These are phyloP conservation scores for Rhododendron henanense DNA, from an alignment of 148 eudicot genomes.

Conservation along the genomic window DNA sequence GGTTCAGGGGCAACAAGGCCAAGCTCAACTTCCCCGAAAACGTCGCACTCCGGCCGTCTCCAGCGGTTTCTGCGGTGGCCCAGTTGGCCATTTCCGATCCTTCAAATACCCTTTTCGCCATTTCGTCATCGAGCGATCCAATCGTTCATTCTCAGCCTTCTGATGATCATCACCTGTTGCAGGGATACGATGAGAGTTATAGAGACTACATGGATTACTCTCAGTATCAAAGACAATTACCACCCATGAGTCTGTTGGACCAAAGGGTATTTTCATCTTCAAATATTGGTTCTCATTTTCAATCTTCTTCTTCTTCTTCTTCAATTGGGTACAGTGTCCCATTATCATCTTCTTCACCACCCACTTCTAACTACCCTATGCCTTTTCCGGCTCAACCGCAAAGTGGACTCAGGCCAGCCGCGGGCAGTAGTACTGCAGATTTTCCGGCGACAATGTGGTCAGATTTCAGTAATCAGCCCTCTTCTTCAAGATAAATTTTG, in stretches of 20 bases:
- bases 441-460: not conserved
- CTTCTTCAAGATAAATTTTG: constrained; percentile 15
- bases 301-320: constrained; percentile 1
- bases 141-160: constrained; percentile 15
- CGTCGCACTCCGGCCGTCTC: constrained; percentile 20
- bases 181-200: not conserved
- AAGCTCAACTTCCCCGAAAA: constrained; percentile 82
- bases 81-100: constrained; percentile 14
- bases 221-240: not conserved
- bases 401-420: not conserved
- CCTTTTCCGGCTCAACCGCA: not conserved
- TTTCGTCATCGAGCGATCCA: constrained; percentile 14
- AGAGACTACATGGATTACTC: not conserved
- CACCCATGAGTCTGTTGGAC: constrained; percentile 6
- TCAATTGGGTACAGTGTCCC: not conserved
- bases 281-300: not conserved
- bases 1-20: constrained; percentile 71
- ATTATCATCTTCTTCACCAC: constrained; percentile 7
- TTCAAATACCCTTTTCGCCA: not conserved
- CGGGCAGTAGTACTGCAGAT: not conserved
- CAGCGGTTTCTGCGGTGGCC: not conserved
- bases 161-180: not conserved
- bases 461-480: constrained; percentile 14
- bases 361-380: not conserved
- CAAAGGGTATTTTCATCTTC: not conserved